These are phyloP conservation scores for Loxodes magnus DNA, from an alignment of 73 alveolate species.

Conservation along the genomic window DNA sequence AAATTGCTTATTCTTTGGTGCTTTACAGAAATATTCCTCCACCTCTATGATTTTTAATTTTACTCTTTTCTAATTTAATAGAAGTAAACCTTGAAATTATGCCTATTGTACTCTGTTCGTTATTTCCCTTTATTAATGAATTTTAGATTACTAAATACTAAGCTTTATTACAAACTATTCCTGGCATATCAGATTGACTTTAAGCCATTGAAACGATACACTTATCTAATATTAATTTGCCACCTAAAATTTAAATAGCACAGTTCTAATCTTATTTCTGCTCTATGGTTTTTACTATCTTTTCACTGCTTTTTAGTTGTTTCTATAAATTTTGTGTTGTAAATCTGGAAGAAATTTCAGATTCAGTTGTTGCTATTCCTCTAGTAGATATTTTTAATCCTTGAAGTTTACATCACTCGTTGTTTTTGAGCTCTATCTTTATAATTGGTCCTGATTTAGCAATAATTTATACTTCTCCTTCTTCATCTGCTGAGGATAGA, in stretches of 20 bases:
- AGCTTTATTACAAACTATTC: neutral
- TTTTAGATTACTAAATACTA: constrained; percentile 1
- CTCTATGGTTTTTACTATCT: neutral
- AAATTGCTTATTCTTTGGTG: constrained; percentile 15
- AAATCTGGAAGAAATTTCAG: neutral
- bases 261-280: neutral
- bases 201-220: neutral
- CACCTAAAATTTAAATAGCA: constrained; percentile 9
- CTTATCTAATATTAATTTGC: neutral
- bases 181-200: constrained; percentile 9
- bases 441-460: constrained; percentile 4
- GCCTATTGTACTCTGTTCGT: constrained; percentile 8
- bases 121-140: constrained; percentile 3
- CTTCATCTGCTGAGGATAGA: constrained; percentile 2
- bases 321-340: neutral
- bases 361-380: neutral
- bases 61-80: neutral
- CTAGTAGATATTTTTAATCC: constrained; percentile 6
- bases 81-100: neutral
- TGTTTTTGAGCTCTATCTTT: neutral
- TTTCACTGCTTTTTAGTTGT: neutral
- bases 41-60: constrained; percentile 7
- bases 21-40: constrained; percentile 15
- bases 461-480: constrained; percentile 2
- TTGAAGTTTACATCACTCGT: constrained; percentile 2